Conservation (phyloP, 768 basidiomycete species). For the Hericium rajendrae region DNA sequence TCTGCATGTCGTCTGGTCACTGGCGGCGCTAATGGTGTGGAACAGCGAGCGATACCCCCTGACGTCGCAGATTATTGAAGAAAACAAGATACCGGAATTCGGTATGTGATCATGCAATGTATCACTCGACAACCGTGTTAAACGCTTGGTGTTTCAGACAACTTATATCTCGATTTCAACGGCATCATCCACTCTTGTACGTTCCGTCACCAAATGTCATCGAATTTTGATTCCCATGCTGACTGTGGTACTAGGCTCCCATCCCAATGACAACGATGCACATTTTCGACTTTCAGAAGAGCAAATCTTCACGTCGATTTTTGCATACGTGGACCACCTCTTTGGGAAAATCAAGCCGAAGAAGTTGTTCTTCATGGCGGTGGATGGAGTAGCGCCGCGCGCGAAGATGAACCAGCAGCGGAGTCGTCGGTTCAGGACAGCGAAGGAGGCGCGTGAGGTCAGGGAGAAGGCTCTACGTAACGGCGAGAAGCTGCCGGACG, state of each 20-base stretch:
- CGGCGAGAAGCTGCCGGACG: slow-evolving; percentile 85
- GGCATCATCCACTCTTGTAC: slow-evolving; percentile 81
- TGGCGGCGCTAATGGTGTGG: neutral
- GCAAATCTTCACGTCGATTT: slow-evolving; percentile 95
- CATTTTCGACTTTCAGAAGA: slow-evolving; percentile 95
- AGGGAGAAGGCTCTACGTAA: slow-evolving; percentile 79
- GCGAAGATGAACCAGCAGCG: slow-evolving; percentile 99
- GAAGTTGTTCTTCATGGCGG: slow-evolving; percentile 97
- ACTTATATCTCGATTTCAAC: slow-evolving; percentile 91
- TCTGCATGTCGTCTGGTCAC: slow-evolving; percentile 1
- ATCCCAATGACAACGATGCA: slow-evolving; percentile 93
- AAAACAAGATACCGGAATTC: slow-evolving; percentile 98
- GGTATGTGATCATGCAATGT: slow-evolving; percentile 36
- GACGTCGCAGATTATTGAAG: slow-evolving; percentile 94
- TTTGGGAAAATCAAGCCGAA: slow-evolving; percentile 97
- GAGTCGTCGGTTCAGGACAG: slow-evolving; percentile 85
- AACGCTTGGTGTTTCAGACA: slow-evolving; percentile 39
- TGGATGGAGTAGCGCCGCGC: slow-evolving; percentile 93
- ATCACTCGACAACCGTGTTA: slow-evolving; percentile 4
- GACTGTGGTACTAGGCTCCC: slow-evolving; percentile 48
- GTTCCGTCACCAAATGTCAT: slow-evolving; percentile 1
- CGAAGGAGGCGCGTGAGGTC: slow-evolving; percentile 83
- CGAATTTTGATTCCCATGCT: neutral
- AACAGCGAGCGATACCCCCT: slow-evolving; percentile 91
- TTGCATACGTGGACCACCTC: slow-evolving; percentile 92